Percentiles rank a stretch among this genome's conserved stretches.
These are phyloP conservation scores for Aphanocladium album DNA, from an alignment of 2,329 filamentous ascomycete genomes.

Conservation along the genomic window DNA sequence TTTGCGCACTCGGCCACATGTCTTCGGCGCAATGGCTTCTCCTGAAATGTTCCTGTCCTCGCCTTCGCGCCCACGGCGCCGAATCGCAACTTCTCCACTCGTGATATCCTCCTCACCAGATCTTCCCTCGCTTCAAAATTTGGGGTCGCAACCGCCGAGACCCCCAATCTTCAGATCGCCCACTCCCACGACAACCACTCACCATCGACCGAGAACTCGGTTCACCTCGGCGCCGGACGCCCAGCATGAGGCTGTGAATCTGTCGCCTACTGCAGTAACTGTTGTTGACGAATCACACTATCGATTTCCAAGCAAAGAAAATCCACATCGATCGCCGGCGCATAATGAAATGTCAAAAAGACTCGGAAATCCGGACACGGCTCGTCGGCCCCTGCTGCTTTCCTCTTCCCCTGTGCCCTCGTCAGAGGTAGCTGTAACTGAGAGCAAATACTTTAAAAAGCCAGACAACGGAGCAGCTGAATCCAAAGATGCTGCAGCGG, in stretches of 20 bases:
- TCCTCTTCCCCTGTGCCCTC: neutral
- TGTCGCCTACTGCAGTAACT: neutral
- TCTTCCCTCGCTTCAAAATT: conserved; percentile 47
- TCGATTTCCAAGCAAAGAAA: neutral
- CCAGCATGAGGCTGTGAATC: neutral
- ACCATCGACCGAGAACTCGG: no score
- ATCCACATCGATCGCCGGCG: neutral
- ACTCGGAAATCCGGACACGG: neutral
- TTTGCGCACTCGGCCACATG: conserved; percentile 35
- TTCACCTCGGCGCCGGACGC: neutral
- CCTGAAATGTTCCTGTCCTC: conserved; percentile 29
- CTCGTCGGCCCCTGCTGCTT: neutral
- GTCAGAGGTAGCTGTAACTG: neutral
- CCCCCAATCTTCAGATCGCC: conserved; percentile 1
- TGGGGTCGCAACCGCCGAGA: conserved; percentile 33
- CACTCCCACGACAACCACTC: neutral
- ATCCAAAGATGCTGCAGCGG: neutral
- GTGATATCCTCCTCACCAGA: conserved; percentile 47
- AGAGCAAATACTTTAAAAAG: neutral
- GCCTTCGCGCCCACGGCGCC: conserved; percentile 22
- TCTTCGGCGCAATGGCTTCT: conserved; percentile 28
- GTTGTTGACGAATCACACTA: conserved; percentile 6
- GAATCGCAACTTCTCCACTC: conserved; percentile 29
- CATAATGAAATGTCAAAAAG: neutral
- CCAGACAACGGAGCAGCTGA: neutral